Evolutionary conservation across 371 early-diverging fungal genomes (phyloP).

Genomic region (Batkoa obscura): DNA sequence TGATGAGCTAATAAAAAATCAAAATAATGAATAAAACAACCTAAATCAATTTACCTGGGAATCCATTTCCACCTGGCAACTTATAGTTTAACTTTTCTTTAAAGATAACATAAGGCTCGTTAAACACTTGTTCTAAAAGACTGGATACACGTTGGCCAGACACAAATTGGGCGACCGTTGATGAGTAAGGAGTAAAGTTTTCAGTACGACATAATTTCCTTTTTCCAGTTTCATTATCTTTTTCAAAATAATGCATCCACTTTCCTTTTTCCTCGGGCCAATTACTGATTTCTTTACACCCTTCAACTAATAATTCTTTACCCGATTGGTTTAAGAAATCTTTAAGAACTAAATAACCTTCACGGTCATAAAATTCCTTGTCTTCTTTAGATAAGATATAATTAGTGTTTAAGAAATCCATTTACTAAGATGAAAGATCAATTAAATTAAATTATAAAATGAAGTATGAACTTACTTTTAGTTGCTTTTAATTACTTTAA

Average conservation of each 20-base stretch:
- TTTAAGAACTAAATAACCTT: background rate
- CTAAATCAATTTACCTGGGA: background rate
- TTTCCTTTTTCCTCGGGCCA: background rate
- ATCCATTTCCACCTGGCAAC: slow-evolving; percentile 30
- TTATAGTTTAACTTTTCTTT: slow-evolving; percentile 38
- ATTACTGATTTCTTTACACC: background rate
- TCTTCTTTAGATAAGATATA: background rate
- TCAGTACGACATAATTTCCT: background rate
- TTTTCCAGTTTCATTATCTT: background rate
- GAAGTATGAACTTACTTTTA: background rate
- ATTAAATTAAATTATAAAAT: background rate
- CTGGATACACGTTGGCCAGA: background rate
- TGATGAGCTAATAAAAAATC: slow-evolving; percentile 26
- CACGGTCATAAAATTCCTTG: background rate
- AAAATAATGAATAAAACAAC: background rate
- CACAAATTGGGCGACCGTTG: background rate
- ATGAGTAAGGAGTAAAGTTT: background rate
- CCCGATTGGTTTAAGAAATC: background rate
- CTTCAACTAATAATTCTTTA: background rate
- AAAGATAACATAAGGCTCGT: slow-evolving; percentile 26
- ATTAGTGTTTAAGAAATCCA: background rate
- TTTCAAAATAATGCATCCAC: background rate
- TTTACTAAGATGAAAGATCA: background rate
- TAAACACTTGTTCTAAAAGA: slow-evolving; percentile 18
- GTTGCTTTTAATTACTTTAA: background rate